Conservation (phyloP, 129 eudicot genomes). For the Flaveria linearis region DNA sequence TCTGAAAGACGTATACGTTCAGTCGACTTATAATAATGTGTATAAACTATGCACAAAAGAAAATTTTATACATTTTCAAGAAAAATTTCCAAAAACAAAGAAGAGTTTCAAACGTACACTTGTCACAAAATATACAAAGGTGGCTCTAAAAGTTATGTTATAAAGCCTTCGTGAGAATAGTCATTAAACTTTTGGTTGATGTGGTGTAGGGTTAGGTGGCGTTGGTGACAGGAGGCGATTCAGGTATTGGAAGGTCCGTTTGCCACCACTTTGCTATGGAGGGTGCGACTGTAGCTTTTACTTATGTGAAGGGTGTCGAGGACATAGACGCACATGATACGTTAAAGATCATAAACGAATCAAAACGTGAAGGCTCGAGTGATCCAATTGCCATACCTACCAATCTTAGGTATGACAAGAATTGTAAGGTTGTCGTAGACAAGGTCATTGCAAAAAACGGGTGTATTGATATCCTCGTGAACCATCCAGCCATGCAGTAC, state of each 20-base stretch:
- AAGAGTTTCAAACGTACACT: too few relatives aligned
- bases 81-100: too few relatives aligned
- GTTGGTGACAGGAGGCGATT: conserved; percentile 83
- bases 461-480: conserved; percentile 61
- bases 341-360: conserved; percentile 38
- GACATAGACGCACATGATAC: conserved; percentile 77
- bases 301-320: conserved; percentile 70
- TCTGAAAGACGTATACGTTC: too few relatives aligned
- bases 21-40: too few relatives aligned
- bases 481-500: conserved; percentile 68
- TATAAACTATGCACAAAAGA: too few relatives aligned
- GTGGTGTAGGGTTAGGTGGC: conserved; percentile 59
- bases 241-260: conserved; percentile 84
- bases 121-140: too few relatives aligned
- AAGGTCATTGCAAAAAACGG: conserved; percentile 56
- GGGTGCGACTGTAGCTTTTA: conserved; percentile 87
- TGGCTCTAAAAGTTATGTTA: too few relatives aligned
- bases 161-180: too few relatives aligned
- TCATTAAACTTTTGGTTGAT: neutral
- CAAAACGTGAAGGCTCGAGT: conserved; percentile 47
- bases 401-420: conserved; percentile 62
- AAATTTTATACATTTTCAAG: too few relatives aligned
- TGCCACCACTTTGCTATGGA: conserved; percentile 60
- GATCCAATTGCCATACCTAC: conserved; percentile 62
- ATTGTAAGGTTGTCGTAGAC: conserved; percentile 67